A percentile compares a stretch with the other conserved stretches of the same genome.
These are phyloP conservation scores for Cryphonectria japonica DNA, from an alignment of 2,329 filamentous ascomycete species.

Conservation along the genomic window DNA sequence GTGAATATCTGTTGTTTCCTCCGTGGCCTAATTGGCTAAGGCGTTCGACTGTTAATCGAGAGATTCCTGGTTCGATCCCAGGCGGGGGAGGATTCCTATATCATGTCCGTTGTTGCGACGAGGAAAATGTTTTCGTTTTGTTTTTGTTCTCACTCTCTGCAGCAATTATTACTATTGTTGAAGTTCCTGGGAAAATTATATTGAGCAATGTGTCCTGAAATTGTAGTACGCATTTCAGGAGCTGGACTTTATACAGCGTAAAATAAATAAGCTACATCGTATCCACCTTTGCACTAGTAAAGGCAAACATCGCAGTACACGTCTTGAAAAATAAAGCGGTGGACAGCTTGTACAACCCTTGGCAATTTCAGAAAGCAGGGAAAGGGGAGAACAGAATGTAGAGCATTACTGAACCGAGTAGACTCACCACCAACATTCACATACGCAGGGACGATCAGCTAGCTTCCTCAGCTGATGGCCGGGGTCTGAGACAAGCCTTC, in stretches of 20 bases:
- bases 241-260: neutral
- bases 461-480: neutral
- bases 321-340: neutral
- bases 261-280: neutral
- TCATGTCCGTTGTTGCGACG: rapidly evolving
- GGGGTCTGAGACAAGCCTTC: neutral
- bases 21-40: conserved; percentile 1
- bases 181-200: neutral
- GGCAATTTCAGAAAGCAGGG: too few species aligned
- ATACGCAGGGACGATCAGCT: too few species aligned
- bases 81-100: neutral
- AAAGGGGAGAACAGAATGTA: neutral
- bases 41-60: conserved; percentile 1
- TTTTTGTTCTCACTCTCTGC: neutral
- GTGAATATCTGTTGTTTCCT: neutral
- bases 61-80: conserved; percentile 1
- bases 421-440: neutral
- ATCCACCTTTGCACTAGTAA: neutral
- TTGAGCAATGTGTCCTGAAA: neutral
- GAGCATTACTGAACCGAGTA: neutral
- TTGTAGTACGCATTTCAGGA: neutral
- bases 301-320: neutral
- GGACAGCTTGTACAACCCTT: neutral
- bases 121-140: neutral
- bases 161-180: neutral